Percentiles rank a stretch among this genome's conserved stretches.
These are phyloP conservation scores for Cystobasidium sp. DNA, from an alignment of 1,284 basidiomycete genomes.

Conservation along the genomic window DNA sequence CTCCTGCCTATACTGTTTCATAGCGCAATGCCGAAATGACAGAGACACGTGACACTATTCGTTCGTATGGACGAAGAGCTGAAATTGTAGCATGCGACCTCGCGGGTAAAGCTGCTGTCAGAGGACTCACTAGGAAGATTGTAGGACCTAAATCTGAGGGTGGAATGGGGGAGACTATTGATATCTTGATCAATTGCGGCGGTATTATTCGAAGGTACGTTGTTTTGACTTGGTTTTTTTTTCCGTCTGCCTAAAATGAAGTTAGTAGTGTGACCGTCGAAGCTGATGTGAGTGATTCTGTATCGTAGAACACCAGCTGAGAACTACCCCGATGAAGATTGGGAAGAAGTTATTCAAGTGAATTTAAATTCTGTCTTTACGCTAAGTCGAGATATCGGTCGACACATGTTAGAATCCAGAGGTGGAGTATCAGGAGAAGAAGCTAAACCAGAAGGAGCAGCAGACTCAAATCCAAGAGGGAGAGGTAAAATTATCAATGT, in stretches of 20 bases:
- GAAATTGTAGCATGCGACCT: constrained; percentile 76
- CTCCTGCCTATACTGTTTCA: background rate
- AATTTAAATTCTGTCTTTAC: constrained; percentile 80
- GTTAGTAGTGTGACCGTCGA: background rate
- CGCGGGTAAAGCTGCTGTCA: constrained; percentile 69
- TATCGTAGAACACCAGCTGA: constrained; percentile 70
- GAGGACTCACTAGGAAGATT: constrained; percentile 60
- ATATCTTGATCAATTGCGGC: constrained; percentile 90
- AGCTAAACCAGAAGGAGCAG: constrained; percentile 42
- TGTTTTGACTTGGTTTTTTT: background rate
- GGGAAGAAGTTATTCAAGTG: constrained; percentile 72
- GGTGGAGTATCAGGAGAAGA: constrained; percentile 54
- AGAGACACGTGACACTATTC: constrained; percentile 65
- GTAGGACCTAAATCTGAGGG: constrained; percentile 56
- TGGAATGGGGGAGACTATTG: constrained; percentile 69
- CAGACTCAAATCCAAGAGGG: constrained; percentile 58
- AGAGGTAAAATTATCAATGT: constrained; percentile 83
- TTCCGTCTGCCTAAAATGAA: background rate
- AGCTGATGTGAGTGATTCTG: background rate
- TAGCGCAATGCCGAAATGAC: constrained; percentile 63
- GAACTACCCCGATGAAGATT: constrained; percentile 80
- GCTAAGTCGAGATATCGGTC: constrained; percentile 73
- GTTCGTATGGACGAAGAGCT: constrained; percentile 60
- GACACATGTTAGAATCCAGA: constrained; percentile 69
- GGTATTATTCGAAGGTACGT: constrained; percentile 74